phyloP scores from a whole-genome alignment of 352 stramenopile species.

The Pythium sukuiense region DNA sequence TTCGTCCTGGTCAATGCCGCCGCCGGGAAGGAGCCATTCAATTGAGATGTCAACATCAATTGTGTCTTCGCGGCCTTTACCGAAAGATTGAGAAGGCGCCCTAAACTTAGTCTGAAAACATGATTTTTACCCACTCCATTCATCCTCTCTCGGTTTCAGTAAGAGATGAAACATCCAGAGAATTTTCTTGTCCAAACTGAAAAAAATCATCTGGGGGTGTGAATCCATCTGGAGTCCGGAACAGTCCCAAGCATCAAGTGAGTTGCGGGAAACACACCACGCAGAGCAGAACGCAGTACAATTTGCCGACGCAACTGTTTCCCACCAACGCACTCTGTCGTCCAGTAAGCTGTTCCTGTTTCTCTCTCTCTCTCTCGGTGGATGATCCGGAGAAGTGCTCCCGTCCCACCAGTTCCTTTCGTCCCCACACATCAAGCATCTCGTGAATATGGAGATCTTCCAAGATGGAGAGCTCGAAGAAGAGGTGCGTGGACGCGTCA shows the following conservation, averaged over 20 bases:
- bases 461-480: constrained; percentile 74
- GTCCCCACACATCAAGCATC: too few relatives aligned
- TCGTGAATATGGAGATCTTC: constrained; percentile 72
- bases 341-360: neutral
- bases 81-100: too few relatives aligned
- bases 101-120: too few relatives aligned
- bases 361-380: neutral
- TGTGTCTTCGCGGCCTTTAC: too few relatives aligned
- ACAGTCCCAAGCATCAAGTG: neutral
- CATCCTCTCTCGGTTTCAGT: too few relatives aligned
- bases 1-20: too few relatives aligned
- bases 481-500: constrained; percentile 44
- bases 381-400: neutral
- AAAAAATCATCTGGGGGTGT: constrained; percentile 1
- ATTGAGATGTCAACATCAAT: too few relatives aligned
- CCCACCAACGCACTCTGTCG: neutral
- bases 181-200: too few relatives aligned
- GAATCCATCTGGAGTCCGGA: neutral
- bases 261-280: neutral
- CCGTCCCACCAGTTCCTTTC: constrained; percentile 7
- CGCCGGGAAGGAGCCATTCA: too few relatives aligned
- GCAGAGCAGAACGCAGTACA: neutral
- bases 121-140: too few relatives aligned
- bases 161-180: too few relatives aligned
- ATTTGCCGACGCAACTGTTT: neutral